Conservation (phyloP, 2,329 filamentous ascomycete genomes). For the Aspergillus sojae region DNA sequence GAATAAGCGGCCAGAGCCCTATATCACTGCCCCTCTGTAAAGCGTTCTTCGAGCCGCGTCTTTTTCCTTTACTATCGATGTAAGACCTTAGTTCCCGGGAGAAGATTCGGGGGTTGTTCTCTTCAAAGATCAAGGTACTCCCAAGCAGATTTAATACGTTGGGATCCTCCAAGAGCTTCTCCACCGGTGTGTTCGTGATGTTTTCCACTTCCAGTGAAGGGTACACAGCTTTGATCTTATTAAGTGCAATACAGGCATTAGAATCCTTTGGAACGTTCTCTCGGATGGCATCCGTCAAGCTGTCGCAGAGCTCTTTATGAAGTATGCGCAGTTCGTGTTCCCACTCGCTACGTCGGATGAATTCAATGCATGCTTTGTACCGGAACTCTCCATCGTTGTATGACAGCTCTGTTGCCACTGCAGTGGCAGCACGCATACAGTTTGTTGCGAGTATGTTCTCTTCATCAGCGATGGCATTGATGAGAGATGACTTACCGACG, state of each 20-base stretch:
- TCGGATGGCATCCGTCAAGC: slow-evolving; percentile 40
- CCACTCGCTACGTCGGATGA: slow-evolving; percentile 58
- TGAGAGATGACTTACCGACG: slow-evolving; percentile 63
- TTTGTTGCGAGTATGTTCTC: slow-evolving; percentile 60
- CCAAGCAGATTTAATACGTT: slow-evolving; percentile 51
- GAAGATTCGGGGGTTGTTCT: slow-evolving; percentile 44
- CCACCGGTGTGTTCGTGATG: slow-evolving; percentile 38
- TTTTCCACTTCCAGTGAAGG: slow-evolving; percentile 44
- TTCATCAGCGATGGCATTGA: slow-evolving; percentile 66
- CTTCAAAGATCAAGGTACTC: slow-evolving; percentile 44
- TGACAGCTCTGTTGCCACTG: slow-evolving; percentile 62
- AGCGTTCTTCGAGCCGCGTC: slow-evolving; percentile 42
- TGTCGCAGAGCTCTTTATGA: slow-evolving; percentile 51
- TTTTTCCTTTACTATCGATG: slow-evolving; percentile 57
- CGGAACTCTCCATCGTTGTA: slow-evolving; percentile 54
- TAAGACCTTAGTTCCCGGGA: slow-evolving; percentile 52
- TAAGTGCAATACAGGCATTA: slow-evolving; percentile 47
- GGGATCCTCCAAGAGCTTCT: slow-evolving; percentile 47
- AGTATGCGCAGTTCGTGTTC: slow-evolving; percentile 53
- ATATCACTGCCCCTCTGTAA: slow-evolving; percentile 42
- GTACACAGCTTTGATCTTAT: slow-evolving; percentile 46
- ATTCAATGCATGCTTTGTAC: slow-evolving; percentile 62
- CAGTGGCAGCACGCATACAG: slow-evolving; percentile 65
- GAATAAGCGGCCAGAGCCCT: slow-evolving; percentile 47
- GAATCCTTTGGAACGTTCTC: slow-evolving; percentile 47